phyloP scores from a whole-genome alignment of 495 filamentous ascomycete genomes.

The Trichocladium antarcticum region DNA sequence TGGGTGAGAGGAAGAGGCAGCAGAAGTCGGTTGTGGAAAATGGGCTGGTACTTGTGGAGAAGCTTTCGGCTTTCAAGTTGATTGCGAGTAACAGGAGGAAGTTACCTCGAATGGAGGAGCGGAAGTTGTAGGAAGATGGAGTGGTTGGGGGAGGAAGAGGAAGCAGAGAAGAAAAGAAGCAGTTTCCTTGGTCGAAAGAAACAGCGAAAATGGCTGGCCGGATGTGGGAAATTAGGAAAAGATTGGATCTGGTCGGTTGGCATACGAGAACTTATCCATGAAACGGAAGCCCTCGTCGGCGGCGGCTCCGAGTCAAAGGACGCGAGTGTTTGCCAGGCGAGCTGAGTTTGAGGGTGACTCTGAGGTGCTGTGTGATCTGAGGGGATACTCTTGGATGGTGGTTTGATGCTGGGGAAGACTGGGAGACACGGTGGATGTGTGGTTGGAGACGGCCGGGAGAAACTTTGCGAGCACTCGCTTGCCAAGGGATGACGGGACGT shows the following conservation, averaged over 20 bases:
- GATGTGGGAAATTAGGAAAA: neutral
- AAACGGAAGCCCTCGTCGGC: neutral
- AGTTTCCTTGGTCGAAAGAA: neutral
- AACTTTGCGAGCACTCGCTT: neutral
- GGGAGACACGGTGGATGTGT: too few species aligned
- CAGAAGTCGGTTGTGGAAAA: neutral
- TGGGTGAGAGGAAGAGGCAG: neutral
- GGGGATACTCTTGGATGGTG: neutral
- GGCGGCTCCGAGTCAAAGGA: neutral
- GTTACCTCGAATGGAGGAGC: neutral
- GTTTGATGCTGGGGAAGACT: neutral
- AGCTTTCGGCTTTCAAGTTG: neutral
- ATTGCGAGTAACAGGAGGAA: neutral
- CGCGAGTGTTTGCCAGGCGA: slow-evolving; percentile 1
- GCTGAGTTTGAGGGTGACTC: neutral
- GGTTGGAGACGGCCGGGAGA: too few species aligned
- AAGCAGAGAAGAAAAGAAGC: neutral
- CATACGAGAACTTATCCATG: neutral
- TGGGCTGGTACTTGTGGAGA: neutral
- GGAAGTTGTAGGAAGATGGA: neutral
- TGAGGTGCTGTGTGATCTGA: neutral
- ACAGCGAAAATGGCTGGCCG: neutral
- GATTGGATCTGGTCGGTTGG: too few species aligned
- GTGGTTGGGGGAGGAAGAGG: neutral
- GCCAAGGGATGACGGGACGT: neutral